Conservation (phyloP, 305 asterid species). For the Plantago lanceolata region DNA sequence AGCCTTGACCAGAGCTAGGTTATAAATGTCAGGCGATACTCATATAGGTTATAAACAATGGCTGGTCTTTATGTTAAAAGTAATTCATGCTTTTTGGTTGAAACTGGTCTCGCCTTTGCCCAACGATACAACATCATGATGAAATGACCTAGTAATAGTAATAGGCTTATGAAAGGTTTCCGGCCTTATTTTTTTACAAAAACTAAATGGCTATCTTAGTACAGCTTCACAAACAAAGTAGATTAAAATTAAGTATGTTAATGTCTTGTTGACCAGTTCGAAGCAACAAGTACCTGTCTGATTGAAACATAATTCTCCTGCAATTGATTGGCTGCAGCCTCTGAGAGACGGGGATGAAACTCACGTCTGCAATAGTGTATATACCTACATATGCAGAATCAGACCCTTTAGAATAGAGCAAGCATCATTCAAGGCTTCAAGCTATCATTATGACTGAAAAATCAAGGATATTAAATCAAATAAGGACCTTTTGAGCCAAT, state of each 20-base stretch:
- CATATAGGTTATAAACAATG: no score
- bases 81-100: no score
- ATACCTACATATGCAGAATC: slow-evolving; percentile 49
- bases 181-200: no score
- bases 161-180: not conserved
- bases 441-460: slow-evolving; percentile 18
- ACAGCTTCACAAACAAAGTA: slow-evolving; percentile 15
- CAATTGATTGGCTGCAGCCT: slow-evolving; percentile 72
- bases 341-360: slow-evolving; percentile 93
- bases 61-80: no score
- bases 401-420: slow-evolving; percentile 24
- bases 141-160: not conserved
- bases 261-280: slow-evolving; percentile 1
- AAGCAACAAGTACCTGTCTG: slow-evolving; percentile 66
- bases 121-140: not conserved
- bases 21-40: no score
- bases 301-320: slow-evolving; percentile 81
- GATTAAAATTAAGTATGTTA: slow-evolving; percentile 10
- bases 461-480: slow-evolving; percentile 10
- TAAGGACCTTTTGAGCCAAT: slow-evolving; percentile 86
- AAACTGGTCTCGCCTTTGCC: not conserved
- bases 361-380: slow-evolving; percentile 78
- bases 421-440: not conserved
- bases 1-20: no score
- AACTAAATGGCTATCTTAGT: not conserved